These are phyloP conservation scores for Fragaria ananassa DNA, from an alignment of 306 rosid species.

Conservation along the genomic window DNA sequence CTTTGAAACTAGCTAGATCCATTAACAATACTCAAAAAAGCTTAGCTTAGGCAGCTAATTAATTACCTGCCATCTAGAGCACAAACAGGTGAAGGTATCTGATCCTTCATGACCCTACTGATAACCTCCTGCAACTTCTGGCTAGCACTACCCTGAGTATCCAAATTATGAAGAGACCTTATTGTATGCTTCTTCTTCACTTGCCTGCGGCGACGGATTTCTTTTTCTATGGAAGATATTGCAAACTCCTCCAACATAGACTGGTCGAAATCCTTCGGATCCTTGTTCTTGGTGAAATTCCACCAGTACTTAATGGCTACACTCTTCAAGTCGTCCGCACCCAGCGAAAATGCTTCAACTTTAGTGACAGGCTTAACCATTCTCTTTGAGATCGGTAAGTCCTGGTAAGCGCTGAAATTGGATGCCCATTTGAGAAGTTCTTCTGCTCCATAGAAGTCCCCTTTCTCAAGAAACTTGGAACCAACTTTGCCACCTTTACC, in stretches of 20 bases:
- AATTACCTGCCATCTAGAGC: background rate
- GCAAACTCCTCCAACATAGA: background rate
- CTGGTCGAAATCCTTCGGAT: background rate
- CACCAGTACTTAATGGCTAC: background rate
- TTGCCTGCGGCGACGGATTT: background rate
- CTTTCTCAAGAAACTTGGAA: background rate
- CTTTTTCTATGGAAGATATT: background rate
- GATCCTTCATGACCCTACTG: background rate
- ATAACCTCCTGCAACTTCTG: background rate
- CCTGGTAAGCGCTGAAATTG: constrained; percentile 27
- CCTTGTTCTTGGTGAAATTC: background rate
- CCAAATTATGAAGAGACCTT: background rate
- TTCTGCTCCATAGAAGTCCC: constrained; percentile 13
- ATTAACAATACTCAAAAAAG: background rate
- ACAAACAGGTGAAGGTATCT: background rate
- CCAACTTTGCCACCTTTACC: background rate
- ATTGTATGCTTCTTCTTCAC: background rate
- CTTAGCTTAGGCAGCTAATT: background rate
- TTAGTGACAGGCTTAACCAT: constrained; percentile 21
- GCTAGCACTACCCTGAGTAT: background rate
- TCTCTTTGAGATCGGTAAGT: constrained; percentile 38
- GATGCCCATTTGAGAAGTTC: constrained; percentile 31
- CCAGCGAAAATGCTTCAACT: background rate
- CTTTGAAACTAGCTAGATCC: background rate
- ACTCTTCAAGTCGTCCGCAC: background rate